phyloP scores from a whole-genome alignment of 2,329 filamentous ascomycete species.

The Scorias spongiosa region DNA sequence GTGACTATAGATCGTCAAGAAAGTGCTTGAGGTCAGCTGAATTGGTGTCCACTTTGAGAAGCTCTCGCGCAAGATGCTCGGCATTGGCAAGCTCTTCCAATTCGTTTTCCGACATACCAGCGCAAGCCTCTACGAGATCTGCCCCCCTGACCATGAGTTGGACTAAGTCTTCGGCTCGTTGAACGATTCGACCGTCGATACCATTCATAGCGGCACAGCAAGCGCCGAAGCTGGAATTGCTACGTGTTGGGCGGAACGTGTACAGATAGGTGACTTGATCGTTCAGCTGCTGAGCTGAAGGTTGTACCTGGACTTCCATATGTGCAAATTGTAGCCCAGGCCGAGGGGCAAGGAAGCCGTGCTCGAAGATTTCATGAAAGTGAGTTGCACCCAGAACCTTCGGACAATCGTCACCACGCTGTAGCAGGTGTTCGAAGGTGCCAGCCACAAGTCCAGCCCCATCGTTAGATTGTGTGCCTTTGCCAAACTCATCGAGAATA shows the following conservation, averaged over 20 bases:
- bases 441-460: constrained; percentile 50
- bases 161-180: constrained; percentile 61
- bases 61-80: constrained; percentile 22
- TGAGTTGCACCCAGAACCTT: constrained; percentile 50
- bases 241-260: constrained; percentile 42
- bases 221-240: constrained; percentile 69
- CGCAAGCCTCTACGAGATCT: constrained; percentile 59
- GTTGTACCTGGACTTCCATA: constrained; percentile 54
- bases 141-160: constrained; percentile 54
- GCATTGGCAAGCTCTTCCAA: constrained; percentile 52
- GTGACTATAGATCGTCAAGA: too few species aligned
- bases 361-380: constrained; percentile 61
- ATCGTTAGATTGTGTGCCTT: constrained; percentile 49
- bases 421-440: constrained; percentile 42
- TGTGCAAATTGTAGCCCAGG: constrained; percentile 45
- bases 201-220: constrained; percentile 77
- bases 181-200: constrained; percentile 54
- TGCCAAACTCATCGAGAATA: constrained; percentile 84
- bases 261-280: constrained; percentile 35
- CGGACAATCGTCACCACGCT: constrained; percentile 32
- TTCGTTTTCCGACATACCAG: constrained; percentile 49
- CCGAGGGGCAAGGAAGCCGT: constrained; percentile 37
- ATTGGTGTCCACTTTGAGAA: neutral
- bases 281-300: constrained; percentile 33
- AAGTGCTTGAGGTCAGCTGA: too few species aligned